Evolutionary conservation across 2,329 filamentous ascomycete species (phyloP).

Genomic region (Ascochyta koolunga): DNA sequence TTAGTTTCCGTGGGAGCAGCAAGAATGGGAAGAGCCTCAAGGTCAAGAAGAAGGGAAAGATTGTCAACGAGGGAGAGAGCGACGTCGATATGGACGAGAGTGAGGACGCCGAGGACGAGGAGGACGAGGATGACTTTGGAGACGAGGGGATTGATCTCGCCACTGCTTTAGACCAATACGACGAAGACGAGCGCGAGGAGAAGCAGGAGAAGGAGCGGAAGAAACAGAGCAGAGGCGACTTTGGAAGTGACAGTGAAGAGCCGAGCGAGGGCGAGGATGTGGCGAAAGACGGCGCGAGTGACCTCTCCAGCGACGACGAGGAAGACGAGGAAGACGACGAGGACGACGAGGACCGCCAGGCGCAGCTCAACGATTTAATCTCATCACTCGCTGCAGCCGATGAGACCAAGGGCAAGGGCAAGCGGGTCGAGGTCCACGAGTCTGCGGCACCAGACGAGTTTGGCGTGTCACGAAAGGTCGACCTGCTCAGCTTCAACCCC

Average conservation of each 20-base stretch:
- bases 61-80: conserved; percentile 34
- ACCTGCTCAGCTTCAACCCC: conserved; percentile 75
- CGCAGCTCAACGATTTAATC: conserved; percentile 71
- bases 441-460: conserved; percentile 67
- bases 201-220: conserved; percentile 33
- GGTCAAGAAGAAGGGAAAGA: conserved; percentile 52
- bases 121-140: conserved; percentile 63
- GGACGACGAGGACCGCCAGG: conserved; percentile 60
- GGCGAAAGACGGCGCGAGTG: conserved; percentile 56
- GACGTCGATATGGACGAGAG: conserved; percentile 59
- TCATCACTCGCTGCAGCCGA: conserved; percentile 63
- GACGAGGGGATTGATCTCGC: conserved; percentile 68
- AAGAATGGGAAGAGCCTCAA: conserved; percentile 52
- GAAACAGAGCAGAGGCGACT: conserved; percentile 48
- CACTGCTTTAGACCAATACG: conserved; percentile 62
- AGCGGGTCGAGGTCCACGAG: conserved; percentile 59
- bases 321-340: conserved; percentile 52
- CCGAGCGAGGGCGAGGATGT: conserved; percentile 56
- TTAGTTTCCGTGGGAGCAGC: conserved; percentile 68
- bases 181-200: conserved; percentile 44
- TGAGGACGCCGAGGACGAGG: conserved; percentile 51
- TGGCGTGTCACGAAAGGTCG: conserved; percentile 69
- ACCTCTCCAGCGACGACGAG: conserved; percentile 53
- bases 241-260: conserved; percentile 60
- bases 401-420: conserved; percentile 40